Evolutionary conservation across 495 filamentous ascomycete genomes (phyloP), one percentile per base, ranked within the genome.

Genomic region (Glarea lozoyensis): DNA sequence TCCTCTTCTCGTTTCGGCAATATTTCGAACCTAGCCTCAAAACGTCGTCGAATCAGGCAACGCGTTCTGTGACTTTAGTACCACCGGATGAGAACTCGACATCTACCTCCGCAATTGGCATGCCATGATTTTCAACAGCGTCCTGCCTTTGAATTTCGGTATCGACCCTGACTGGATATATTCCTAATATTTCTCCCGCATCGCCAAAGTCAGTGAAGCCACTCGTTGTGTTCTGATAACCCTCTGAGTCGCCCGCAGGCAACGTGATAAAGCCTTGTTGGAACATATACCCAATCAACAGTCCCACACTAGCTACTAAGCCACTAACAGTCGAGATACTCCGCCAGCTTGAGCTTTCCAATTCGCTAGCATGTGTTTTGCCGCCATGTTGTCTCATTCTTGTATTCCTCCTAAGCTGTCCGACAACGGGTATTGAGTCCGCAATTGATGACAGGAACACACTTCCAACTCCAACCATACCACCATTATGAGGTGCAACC

Each of bases 361-460:
- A 15, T 1, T 47, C 45, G 10, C 44, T 44, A 6, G 32, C 45
- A 2, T 31, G 25, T 15, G 43, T 46, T 43, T 49, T 53, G 9
- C 40, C 48, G 1, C 40, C 40, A 34, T 54, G 40, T 36, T 51
- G 43, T 23, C 45, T 21, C 44, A 53, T 52, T n/a, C 52, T 23
- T 7, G 40, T 42, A 43, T 52, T 48, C 19, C 46, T 29, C 18
- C 51, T 43, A 10, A 52, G 18, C 13, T 52, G 40, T 10, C 52
- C 47, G 15, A 58, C 19, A 29, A 55, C 20, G 6, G 55, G 55
- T 24, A 58, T 42, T 3, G 48, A 53, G 23, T 58, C 52, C 12
- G 43, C 45, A 12, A 58, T 32, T 32, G n/a, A 46, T 12, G 39
- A 35, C n/a, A 51, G 10, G 21, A 55, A 52, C 10, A 42, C 27